phyloP scores from a whole-genome alignment of 2,329 filamentous ascomycete genomes.

The Rutstroemia sp. region DNA sequence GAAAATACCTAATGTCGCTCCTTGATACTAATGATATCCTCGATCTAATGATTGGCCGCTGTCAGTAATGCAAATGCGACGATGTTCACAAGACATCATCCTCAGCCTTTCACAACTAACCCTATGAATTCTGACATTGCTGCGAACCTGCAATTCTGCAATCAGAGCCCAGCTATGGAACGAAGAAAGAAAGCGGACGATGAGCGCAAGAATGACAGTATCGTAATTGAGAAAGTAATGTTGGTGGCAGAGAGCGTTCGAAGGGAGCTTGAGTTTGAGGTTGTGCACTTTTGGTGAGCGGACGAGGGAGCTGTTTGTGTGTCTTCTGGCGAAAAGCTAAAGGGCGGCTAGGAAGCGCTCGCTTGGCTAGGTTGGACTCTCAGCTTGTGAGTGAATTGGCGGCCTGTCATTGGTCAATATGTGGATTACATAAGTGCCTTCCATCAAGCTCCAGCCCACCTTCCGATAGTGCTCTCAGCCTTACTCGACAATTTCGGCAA shows the following conservation, averaged over 20 bases:
- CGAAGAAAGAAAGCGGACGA: neutral
- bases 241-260: neutral
- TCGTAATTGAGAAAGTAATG: conserved; percentile 4
- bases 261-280: neutral
- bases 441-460: neutral
- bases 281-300: neutral
- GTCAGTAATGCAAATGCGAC: conserved; percentile 17
- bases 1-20: conserved; percentile 84
- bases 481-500: neutral
- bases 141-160: conserved; percentile 16
- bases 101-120: conserved; percentile 33
- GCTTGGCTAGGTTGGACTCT: neutral
- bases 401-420: no score
- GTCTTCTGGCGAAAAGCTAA: conserved; percentile 8
- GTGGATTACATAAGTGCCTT: no score
- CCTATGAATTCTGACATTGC: conserved; percentile 55
- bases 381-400: no score
- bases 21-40: conserved; percentile 95
- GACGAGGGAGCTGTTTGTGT: neutral
- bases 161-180: conserved; percentile 26
- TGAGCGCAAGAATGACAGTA: neutral
- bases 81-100: conserved; percentile 2
- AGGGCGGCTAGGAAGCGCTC: conserved; percentile 7
- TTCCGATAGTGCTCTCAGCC: neutral
- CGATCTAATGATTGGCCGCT: conserved; percentile 48